phyloP scores from a whole-genome alignment of 495 filamentous ascomycete species.

The Thozetella sp. region DNA sequence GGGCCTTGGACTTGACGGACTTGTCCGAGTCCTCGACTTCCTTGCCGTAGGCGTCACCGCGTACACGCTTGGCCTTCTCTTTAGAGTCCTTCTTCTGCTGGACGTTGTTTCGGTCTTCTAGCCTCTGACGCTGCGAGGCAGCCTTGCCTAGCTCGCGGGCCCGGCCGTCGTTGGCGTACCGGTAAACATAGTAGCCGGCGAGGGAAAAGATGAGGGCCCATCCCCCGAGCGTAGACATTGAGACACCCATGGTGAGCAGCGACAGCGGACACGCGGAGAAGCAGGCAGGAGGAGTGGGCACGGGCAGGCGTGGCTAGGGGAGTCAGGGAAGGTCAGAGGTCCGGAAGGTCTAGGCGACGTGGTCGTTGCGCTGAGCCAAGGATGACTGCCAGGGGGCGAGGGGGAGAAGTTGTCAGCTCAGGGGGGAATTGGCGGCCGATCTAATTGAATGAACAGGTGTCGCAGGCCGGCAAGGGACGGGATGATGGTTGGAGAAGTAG shows the following conservation, averaged over 20 bases:
- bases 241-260: constrained; percentile 38
- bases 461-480: no score
- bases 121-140: constrained; percentile 16
- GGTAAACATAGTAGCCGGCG: constrained; percentile 31
- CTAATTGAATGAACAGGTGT: not conserved
- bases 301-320: not conserved
- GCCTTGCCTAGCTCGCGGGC: not conserved
- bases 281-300: not conserved
- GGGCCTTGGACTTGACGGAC: constrained; percentile 29
- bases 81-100: constrained; percentile 33
- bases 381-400: not conserved
- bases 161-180: constrained; percentile 4
- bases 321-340: not conserved
- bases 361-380: not conserved
- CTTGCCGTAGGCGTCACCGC: constrained; percentile 23
- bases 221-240: constrained; percentile 45
- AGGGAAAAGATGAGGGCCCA: constrained; percentile 62
- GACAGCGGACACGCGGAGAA: not conserved
- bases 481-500: no score
- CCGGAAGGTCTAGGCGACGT: not conserved
- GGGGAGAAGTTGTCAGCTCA: no score
- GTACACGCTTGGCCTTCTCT: constrained; percentile 30
- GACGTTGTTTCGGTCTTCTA: constrained; percentile 36
- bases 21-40: constrained; percentile 26
- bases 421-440: not conserved